These are phyloP conservation scores for Trichoderma parareesei DNA, from an alignment of 495 filamentous ascomycete genomes.

Conservation along the genomic window DNA sequence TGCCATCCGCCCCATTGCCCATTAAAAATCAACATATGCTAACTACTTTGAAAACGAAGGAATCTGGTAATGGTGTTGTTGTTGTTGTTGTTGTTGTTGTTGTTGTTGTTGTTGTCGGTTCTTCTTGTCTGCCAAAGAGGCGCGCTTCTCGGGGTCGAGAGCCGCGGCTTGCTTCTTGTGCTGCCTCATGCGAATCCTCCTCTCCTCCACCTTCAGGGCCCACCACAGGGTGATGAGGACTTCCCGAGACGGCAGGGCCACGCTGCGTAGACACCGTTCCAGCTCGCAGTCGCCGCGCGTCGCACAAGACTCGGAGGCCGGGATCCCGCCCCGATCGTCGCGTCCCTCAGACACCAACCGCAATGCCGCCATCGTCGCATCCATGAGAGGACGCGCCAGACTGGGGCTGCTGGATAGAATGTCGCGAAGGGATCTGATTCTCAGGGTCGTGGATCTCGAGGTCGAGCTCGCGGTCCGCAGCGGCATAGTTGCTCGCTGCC, in stretches of 20 bases:
- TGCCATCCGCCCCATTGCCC: neutral
- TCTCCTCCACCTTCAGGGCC: constrained; percentile 41
- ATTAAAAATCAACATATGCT: neutral
- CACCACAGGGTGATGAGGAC: constrained; percentile 44
- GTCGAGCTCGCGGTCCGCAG: constrained; percentile 23
- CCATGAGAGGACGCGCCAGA: constrained; percentile 82
- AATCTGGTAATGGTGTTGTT: neutral
- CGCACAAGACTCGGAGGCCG: constrained; percentile 29
- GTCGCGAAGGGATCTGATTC: constrained; percentile 43
- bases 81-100: neutral
- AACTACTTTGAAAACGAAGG: neutral
- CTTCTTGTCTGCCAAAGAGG: neutral
- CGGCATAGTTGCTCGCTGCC: constrained; percentile 25
- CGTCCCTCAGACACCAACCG: constrained; percentile 50
- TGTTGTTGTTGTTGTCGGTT: neutral
- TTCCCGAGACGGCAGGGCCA: constrained; percentile 43
- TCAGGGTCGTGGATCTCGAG: constrained; percentile 36
- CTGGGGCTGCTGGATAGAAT: constrained; percentile 76
- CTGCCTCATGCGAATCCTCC: constrained; percentile 18
- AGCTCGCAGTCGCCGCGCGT: constrained; percentile 32
- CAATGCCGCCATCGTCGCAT: constrained; percentile 88
- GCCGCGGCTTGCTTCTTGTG: constrained; percentile 9
- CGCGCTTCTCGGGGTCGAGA: constrained; percentile 2
- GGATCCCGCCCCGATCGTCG: constrained; percentile 32
- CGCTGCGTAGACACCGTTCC: constrained; percentile 32